Evolutionary conservation across 345 rosid species (phyloP), one percentile per base, ranked within the genome.

Genomic region (Hevea brasiliensis): DNA sequence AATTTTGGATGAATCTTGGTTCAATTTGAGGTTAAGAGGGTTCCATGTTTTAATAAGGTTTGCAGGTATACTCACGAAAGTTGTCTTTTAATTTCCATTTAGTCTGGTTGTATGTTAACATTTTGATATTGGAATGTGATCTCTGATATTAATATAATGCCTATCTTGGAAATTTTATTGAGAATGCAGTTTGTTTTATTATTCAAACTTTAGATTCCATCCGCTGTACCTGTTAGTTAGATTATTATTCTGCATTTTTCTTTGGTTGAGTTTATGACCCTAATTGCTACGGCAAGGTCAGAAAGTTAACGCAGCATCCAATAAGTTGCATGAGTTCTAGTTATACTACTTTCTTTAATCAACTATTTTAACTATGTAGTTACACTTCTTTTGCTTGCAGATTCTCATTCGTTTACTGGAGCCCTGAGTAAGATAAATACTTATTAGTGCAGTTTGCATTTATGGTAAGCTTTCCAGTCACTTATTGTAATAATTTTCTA

Each of bases 391-490:
- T 67, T 14, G 65, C 48, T 20, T 62, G 56, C 67, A 63, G 67
- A 64, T 67, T 73, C 37, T 78, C 45, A 47, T 66, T 57, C 42
- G 45, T 72, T 54, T 62, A 13, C 66, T 32, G 4, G 75, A 51
- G 64, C 40, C 50, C 65, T 69, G 81, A 40, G 26, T 72, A n/a
- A 14, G 50, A 32, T 32, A 50, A 27, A 64, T 72, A 64, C 53
- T 54, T 68, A 7, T 41, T 72, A 70, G 72, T 58, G 53, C 65
- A 64, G 62, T 4, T 59, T 77, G 72, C 72, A 63, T 67, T 61
- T 32, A 79, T 75, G 82, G 84, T 81, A 82, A 75, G 79, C 67
- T 65, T 70, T 77, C 27, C 35, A 29, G 64, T 13, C 20, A 4
- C 29, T 47, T 9, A 8, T 45, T 26, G 7, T 40, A 24, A 21